A percentile compares a stretch with the other conserved stretches of the same genome.
Evolutionary conservation across 371 early-diverging fungal genomes (phyloP).

Genomic region (Apophysomyces ossiformis): DNA sequence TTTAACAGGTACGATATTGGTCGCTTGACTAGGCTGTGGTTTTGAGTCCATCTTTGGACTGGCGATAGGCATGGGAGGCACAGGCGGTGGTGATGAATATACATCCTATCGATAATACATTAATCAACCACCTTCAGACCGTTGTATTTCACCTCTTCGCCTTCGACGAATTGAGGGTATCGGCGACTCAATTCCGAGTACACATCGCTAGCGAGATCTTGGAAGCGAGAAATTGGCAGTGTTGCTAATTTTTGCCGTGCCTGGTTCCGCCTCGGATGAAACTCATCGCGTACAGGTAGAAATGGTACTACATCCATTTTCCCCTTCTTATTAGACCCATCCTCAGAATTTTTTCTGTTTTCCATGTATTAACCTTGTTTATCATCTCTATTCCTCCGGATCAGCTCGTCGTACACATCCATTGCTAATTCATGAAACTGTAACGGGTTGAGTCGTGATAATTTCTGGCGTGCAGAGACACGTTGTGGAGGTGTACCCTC

Average conservation of each 20-base stretch:
- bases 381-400: conserved; percentile 67
- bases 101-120: neutral
- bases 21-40: conserved; percentile 46
- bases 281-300: conserved; percentile 80
- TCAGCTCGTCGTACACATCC: conserved; percentile 95
- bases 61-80: conserved; percentile 34
- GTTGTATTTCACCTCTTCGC: conserved; percentile 13
- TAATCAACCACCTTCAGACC: neutral
- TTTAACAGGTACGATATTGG: conserved; percentile 53
- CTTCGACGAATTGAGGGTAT: conserved; percentile 53
- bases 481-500: conserved; percentile 61
- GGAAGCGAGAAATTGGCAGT: conserved; percentile 80
- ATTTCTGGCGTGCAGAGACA: conserved; percentile 82
- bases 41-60: conserved; percentile 19
- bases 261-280: conserved; percentile 94
- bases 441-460: conserved; percentile 75
- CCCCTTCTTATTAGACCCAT: neutral
- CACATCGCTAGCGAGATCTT: conserved; percentile 90
- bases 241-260: conserved; percentile 97
- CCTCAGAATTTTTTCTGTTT: neutral
- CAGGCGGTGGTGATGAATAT: conserved; percentile 29
- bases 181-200: conserved; percentile 78
- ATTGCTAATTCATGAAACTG: conserved; percentile 95
- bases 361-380: conserved; percentile 51
- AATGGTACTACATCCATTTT: conserved; percentile 72